Evolutionary conservation across 2,329 filamentous ascomycete species (phyloP), one percentile per base, ranked within the genome.

Genomic region (Fusarium sp.): DNA sequence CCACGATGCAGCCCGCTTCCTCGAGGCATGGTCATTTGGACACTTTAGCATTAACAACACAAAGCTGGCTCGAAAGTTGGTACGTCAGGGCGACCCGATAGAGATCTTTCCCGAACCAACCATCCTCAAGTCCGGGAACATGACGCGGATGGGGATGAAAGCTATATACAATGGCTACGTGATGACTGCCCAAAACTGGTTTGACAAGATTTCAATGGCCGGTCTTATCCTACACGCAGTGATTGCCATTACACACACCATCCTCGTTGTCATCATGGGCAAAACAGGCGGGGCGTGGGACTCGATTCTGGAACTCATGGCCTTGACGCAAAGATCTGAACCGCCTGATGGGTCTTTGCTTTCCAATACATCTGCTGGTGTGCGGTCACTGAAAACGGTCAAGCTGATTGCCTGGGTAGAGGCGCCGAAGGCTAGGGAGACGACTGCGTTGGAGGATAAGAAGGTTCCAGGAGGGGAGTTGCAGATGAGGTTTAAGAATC

Each of bases 191-290:
- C 8, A 20, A 5, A 29, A 56, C 7, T 59, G 20, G 55, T 62
- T 67, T n/a, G 55, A 56, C 14, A 20, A 6, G 5, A n/a, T 51
- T 14, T 67, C 31, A 7, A 44, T 64, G 4, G 31, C 11, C 6
- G 35, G 42, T 2, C 38, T 70, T 10, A 22, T 64, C 6, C 3
- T 55, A 1, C 63, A 69, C 29, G 63, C 55, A 2, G 24, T 22
- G 2, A 69, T 67, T 24, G 59, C 63, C 9, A n/a, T 67, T 16
- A 24, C 12, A 11, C 82, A 69, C n/a, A n/a, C n/a, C n/a, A n/a
- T n/a, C n/a, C n/a, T n/a, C n/a, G n/a, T n/a, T n/a, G n/a, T n/a
- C n/a, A n/a, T n/a, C n/a, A n/a, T n/a, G n/a, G n/a, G n/a, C n/a
- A n/a, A n/a, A n/a, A n/a, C n/a, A n/a, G n/a, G n/a, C n/a, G n/a